Base-by-base conservation (phyloP, 108 stramenopile species). In the Skeletonema tropicum region DNA sequence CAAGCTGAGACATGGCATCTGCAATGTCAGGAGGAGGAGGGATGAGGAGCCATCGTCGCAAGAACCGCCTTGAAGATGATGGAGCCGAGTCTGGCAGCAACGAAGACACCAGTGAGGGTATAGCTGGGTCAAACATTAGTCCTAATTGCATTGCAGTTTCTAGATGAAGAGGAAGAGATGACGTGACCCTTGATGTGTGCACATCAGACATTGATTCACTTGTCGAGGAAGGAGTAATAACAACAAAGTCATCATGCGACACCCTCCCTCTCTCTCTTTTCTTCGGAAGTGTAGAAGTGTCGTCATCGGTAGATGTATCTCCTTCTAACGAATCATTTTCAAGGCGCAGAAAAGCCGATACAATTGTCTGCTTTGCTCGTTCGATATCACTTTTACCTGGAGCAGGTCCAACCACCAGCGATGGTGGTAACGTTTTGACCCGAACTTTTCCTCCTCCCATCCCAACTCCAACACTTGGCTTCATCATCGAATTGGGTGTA, bases 141-240 rank as follows among this genome's bases (percentile, higher is more conserved):
- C 94, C 94, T 26, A 95, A 63, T 61, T 95, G 92, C 12, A 73
- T 88, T 12, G 94, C 94, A 4, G 94, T 95, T 69, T 95, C 94
- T 12, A 80, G 32, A 63, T 94, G 86, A 10, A 94, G 85, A 8
- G 90, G 86, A 61, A 86, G 77, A 0, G 87, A 87, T 3, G 52
- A 55, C 6, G n/a, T 23, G 7, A 55, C 23, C 5, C 17, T 25
- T 55, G 52, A n/a, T 45, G 11, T 60, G 46, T 3, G 86, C 80
- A 2, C 11, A 66, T 52, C 13, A 10, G 9, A 33, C 19, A 63
- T 57, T 23, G 21, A 25, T 8, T 5, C 23, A 68, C 2, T 45
- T 5, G 32, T 52, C 5, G 75, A 70, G 12, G 74, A 70, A 32
- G 76, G 65, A 31, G 64, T 46, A 42, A 82, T 31, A 10, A 74